Conservation (phyloP, 495 filamentous ascomycete genomes). For the Lindgomyces ingoldianus region DNA sequence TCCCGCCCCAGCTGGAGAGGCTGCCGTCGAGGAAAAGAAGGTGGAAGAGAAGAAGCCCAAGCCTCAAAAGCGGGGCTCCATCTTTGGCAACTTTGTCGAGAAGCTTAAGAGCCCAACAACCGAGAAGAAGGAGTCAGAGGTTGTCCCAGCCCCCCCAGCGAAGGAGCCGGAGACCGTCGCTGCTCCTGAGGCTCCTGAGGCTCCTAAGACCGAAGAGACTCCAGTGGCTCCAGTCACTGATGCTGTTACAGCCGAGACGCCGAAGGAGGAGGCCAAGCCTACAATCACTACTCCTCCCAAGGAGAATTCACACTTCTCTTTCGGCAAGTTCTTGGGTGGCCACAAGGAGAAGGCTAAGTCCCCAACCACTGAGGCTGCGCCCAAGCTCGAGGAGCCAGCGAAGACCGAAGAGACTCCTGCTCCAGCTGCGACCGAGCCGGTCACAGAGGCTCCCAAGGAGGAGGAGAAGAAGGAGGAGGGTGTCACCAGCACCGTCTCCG, state of each 20-base stretch:
- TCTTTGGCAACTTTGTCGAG: slow-evolving; percentile 46
- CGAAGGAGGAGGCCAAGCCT: slow-evolving; percentile 44
- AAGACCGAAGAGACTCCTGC: slow-evolving; percentile 32
- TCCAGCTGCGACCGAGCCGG: slow-evolving; percentile 10
- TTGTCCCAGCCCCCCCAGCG: slow-evolving; percentile 40
- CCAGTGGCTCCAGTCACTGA: slow-evolving; percentile 15
- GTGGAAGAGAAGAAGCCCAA: slow-evolving; percentile 40
- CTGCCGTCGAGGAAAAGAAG: slow-evolving; percentile 32
- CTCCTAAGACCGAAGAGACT: slow-evolving; percentile 36
- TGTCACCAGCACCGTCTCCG: slow-evolving; percentile 9
- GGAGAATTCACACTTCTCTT: slow-evolving; percentile 34
- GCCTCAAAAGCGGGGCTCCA: slow-evolving; percentile 45
- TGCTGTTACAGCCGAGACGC: slow-evolving; percentile 25
- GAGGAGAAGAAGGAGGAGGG: slow-evolving; percentile 36
- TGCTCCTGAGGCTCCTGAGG: slow-evolving; percentile 38
- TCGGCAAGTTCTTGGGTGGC: slow-evolving; percentile 36
- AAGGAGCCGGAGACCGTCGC: slow-evolving; percentile 36
- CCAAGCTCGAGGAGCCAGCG: slow-evolving; percentile 35
- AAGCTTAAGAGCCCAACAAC: slow-evolving; percentile 43
- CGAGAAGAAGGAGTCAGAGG: slow-evolving; percentile 47
- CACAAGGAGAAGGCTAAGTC: slow-evolving; percentile 37
- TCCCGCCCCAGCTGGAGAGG: slow-evolving; percentile 38
- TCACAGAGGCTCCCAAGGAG: slow-evolving; percentile 40
- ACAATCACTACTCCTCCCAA: slow-evolving; percentile 30
- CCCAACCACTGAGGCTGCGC: slow-evolving; percentile 25